Evolutionary conservation across 2,329 filamentous ascomycete genomes (phyloP).

Genomic region (Aaosphaeria pasadenensis): DNA sequence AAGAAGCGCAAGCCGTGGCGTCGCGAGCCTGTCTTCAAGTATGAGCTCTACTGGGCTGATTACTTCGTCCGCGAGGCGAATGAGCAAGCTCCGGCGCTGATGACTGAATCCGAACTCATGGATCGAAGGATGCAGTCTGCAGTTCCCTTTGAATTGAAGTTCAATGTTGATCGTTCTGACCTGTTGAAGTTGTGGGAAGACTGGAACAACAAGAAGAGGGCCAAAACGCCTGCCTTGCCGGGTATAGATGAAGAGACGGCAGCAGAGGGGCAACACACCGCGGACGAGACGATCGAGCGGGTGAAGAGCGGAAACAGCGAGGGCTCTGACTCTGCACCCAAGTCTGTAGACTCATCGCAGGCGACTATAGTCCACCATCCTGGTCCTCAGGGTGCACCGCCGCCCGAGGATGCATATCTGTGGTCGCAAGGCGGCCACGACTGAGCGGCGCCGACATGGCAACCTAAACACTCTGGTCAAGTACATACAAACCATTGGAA

Average conservation of each 20-base stretch:
- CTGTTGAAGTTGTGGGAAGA: slow-evolving; percentile 13
- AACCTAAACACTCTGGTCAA: not conserved
- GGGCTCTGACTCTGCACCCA: not conserved
- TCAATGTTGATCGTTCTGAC: slow-evolving; percentile 2
- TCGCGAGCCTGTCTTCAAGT: slow-evolving; percentile 16
- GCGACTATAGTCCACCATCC: not conserved
- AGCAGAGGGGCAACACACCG: not conserved
- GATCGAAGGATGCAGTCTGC: slow-evolving; percentile 7
- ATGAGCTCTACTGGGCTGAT: slow-evolving; percentile 18
- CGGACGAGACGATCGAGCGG: not conserved
- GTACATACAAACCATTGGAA: too few species aligned
- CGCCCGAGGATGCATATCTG: slow-evolving; percentile 1
- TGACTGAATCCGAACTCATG: slow-evolving; percentile 13
- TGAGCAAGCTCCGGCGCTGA: slow-evolving; percentile 1
- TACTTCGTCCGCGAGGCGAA: slow-evolving; percentile 24
- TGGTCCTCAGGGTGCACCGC: not conserved
- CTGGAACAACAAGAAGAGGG: slow-evolving; percentile 18
- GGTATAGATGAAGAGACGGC: not conserved
- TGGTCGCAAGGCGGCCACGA: slow-evolving; percentile 1
- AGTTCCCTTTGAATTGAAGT: slow-evolving; percentile 11
- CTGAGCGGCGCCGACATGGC: not conserved
- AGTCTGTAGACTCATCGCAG: not conserved
- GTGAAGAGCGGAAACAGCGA: not conserved
- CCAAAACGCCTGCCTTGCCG: slow-evolving; percentile 1
- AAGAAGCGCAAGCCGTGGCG: slow-evolving; percentile 18